phyloP scores from a whole-genome alignment of 73 alveolate species.

The Blepharisma stoltei region DNA sequence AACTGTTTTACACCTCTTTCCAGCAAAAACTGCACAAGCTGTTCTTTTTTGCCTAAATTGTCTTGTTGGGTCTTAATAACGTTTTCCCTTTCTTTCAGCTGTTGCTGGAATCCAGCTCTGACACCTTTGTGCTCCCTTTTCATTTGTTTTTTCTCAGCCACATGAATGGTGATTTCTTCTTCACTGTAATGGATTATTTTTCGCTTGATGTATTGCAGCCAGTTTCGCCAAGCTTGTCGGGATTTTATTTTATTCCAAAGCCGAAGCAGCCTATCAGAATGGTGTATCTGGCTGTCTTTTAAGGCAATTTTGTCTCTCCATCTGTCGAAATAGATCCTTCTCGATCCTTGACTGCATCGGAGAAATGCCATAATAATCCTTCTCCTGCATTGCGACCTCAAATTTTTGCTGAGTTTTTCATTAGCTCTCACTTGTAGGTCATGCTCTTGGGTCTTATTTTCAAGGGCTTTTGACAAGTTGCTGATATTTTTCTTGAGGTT shows the following conservation, averaged over 20 bases:
- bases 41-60: not conserved
- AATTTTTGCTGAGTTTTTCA: conserved; percentile 6
- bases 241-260: not conserved
- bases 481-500: not conserved
- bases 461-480: not conserved
- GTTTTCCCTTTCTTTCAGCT: not conserved
- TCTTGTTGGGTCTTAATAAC: not conserved
- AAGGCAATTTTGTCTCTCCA: not conserved
- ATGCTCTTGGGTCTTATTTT: not conserved
- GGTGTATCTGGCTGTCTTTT: not conserved
- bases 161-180: not conserved
- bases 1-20: conserved; percentile 5
- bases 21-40: not conserved
- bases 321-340: conserved; percentile 13
- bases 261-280: not conserved
- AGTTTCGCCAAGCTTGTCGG: conserved; percentile 9
- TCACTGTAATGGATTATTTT: not conserved
- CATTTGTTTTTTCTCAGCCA: not conserved
- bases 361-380: not conserved
- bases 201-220: not conserved
- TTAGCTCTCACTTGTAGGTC: not conserved
- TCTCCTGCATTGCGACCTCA: not conserved
- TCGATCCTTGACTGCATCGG: conserved; percentile 11
- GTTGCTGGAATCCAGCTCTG: not conserved
- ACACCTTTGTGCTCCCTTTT: conserved; percentile 14